A percentile compares a stretch with the other conserved stretches of the same genome.
Evolutionary conservation across 129 eudicot species (phyloP).

Genomic region (Tagetes patula): DNA sequence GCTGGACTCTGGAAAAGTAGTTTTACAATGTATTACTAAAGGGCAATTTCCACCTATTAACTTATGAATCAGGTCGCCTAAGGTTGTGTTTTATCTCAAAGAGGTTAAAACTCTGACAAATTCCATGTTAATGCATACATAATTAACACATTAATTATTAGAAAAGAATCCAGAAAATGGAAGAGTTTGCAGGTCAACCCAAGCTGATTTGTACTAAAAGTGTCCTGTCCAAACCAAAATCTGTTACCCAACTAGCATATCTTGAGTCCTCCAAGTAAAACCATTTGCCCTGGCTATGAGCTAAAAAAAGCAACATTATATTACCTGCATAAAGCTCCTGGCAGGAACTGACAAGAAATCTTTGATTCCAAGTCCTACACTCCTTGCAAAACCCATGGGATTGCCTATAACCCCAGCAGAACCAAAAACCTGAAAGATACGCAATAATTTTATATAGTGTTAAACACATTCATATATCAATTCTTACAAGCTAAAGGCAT

Average conservation of each 20-base stretch:
- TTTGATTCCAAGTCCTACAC: conserved; percentile 80
- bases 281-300: not conserved
- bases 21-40: not conserved
- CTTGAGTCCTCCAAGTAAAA: not conserved
- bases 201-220: not conserved
- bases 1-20: conserved; percentile 66
- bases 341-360: conserved; percentile 94
- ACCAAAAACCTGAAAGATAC: conserved; percentile 75
- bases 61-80: not conserved
- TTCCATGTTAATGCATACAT: not conserved
- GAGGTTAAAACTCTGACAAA: not conserved
- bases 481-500: conserved; percentile 11
- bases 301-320: conserved; percentile 10
- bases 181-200: conserved; percentile 15
- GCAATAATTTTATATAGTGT: not conserved
- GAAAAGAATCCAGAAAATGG: not conserved
- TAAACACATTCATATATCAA: not conserved
- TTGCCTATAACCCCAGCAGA: conserved; percentile 99
- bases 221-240: not conserved
- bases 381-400: conserved; percentile 97
- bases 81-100: conserved; percentile 1
- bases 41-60: not conserved
- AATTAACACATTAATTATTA: not conserved
- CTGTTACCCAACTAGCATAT: not conserved
- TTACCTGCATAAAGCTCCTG: conserved; percentile 74